These are phyloP conservation scores for Aspergillus pseudoviridinutans DNA, from an alignment of 2,329 filamentous ascomycete genomes.

Conservation along the genomic window DNA sequence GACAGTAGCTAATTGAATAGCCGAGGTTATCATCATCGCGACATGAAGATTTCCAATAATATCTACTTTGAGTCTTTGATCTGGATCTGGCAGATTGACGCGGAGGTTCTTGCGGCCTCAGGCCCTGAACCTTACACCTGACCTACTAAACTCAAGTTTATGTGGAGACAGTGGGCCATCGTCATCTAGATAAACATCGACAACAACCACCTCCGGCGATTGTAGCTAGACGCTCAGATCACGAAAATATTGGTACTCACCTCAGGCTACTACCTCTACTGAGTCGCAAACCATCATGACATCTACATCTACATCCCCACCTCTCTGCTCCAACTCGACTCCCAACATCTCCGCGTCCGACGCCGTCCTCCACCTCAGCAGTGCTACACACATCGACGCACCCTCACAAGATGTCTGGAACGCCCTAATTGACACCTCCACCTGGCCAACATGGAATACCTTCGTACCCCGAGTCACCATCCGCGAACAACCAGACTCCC, in stretches of 20 bases:
- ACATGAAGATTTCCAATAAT: neutral
- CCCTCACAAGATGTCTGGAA: constrained; percentile 42
- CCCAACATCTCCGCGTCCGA: constrained; percentile 29
- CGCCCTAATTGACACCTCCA: constrained; percentile 42
- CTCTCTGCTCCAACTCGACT: constrained; percentile 12
- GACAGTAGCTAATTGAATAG: neutral
- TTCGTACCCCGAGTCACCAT: constrained; percentile 46
- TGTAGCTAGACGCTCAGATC: neutral
- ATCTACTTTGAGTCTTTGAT: neutral
- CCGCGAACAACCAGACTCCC: constrained; percentile 34
- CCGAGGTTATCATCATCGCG: neutral
- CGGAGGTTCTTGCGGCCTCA: neutral
- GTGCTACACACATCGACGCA: constrained; percentile 38
- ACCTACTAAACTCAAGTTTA: neutral
- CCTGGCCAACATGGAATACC: constrained; percentile 46
- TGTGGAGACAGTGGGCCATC: neutral
- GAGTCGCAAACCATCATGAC: neutral
- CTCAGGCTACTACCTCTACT: neutral
- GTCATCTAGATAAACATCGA: neutral
- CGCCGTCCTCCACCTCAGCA: constrained; percentile 29
- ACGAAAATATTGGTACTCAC: neutral
- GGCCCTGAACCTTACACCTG: neutral
- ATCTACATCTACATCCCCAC: neutral
- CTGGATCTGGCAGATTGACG: neutral
- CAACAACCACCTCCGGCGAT: neutral